Evolutionary conservation across 116 monocot genomes (phyloP).

Genomic region (Zostera marina): DNA sequence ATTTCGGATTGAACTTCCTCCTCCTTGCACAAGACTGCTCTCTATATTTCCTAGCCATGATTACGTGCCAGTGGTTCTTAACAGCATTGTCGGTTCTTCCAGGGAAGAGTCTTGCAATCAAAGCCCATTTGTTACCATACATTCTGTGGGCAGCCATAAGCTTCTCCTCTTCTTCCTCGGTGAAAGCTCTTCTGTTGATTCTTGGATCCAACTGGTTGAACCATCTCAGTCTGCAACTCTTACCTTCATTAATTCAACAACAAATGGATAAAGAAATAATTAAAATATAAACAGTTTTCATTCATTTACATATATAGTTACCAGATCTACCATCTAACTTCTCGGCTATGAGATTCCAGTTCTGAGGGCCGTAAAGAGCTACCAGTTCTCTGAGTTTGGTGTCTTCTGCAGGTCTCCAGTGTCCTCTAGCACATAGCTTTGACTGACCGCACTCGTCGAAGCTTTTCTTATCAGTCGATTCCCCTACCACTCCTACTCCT

Average conservation of each 20-base stretch:
- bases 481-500: not conserved
- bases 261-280: no score
- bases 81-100: constrained; percentile 84
- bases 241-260: constrained; percentile 26
- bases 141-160: constrained; percentile 67
- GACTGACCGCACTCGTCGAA: constrained; percentile 31
- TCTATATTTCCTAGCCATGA: constrained; percentile 86
- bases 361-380: constrained; percentile 71
- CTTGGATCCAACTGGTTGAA: constrained; percentile 87
- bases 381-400: constrained; percentile 77
- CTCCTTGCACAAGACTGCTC: constrained; percentile 62
- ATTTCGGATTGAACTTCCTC: constrained; percentile 66
- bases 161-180: constrained; percentile 76
- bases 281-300: no score
- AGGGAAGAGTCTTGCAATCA: constrained; percentile 78
- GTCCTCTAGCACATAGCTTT: constrained; percentile 65
- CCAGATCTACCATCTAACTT: constrained; percentile 88
- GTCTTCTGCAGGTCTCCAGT: constrained; percentile 92
- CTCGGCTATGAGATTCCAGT: constrained; percentile 98
- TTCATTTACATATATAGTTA: constrained; percentile 9
- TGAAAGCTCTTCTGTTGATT: constrained; percentile 67
- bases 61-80: constrained; percentile 90
- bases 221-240: constrained; percentile 86
- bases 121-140: constrained; percentile 90
- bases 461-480: not conserved